Conservation (phyloP, 2,329 filamentous ascomycete species). For the Colletotrichum spinosum region DNA sequence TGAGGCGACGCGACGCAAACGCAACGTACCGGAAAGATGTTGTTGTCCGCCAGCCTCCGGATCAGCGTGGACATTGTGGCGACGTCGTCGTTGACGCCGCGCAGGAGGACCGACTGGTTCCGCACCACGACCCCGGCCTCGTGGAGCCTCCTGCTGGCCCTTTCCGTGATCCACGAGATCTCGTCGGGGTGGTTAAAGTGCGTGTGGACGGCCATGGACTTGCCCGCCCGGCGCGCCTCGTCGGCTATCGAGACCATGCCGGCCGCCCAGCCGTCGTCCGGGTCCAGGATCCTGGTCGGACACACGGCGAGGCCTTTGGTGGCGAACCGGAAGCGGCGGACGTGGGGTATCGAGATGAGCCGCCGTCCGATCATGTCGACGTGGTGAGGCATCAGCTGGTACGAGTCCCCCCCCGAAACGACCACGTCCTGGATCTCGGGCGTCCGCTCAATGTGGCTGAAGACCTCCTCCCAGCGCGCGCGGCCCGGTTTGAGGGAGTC, state of each 20-base stretch:
- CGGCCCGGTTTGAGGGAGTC: conserved; percentile 51
- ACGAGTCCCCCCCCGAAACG: conserved; percentile 72
- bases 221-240: conserved; percentile 63
- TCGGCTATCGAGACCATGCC: conserved; percentile 63
- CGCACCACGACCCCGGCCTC: conserved; percentile 62
- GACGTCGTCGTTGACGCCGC: conserved; percentile 68
- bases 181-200: conserved; percentile 74
- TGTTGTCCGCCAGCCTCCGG: conserved; percentile 64
- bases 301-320: conserved; percentile 71
- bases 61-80: conserved; percentile 66
- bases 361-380: conserved; percentile 65
- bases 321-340: conserved; percentile 70
- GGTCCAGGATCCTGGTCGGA: conserved; percentile 66
- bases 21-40: conserved; percentile 64
- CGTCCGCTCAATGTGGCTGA: conserved; percentile 65
- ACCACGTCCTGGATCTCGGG: conserved; percentile 67
- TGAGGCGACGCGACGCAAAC: conserved; percentile 4
- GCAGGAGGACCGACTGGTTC: conserved; percentile 71
- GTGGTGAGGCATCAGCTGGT: conserved; percentile 65
- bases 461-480: conserved; percentile 65
- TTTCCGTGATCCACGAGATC: conserved; percentile 69
- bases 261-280: conserved; percentile 63
- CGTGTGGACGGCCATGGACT: conserved; percentile 72
- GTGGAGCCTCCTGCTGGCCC: conserved; percentile 61
- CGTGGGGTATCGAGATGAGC: conserved; percentile 67